Conservation (phyloP, 2,329 filamentous ascomycete species). For the Alternaria metachromatica region DNA sequence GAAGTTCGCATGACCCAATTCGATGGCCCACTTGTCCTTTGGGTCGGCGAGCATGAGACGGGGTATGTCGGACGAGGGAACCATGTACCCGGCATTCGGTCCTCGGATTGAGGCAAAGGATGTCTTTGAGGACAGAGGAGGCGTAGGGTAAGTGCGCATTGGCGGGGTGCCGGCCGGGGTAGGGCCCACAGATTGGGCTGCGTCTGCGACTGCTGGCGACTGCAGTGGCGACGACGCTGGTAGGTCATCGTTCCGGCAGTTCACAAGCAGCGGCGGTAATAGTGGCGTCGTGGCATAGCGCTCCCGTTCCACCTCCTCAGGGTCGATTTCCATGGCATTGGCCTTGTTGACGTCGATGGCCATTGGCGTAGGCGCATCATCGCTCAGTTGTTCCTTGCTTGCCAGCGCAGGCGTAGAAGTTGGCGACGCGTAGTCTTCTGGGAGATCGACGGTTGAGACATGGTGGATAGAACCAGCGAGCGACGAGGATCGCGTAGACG, state of each 20-base stretch:
- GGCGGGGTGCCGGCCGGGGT: slow-evolving; percentile 59
- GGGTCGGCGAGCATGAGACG: slow-evolving; percentile 72
- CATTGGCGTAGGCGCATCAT: slow-evolving; percentile 39
- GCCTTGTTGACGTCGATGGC: slow-evolving; percentile 47
- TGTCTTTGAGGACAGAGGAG: slow-evolving; percentile 77
- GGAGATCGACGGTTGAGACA: slow-evolving; percentile 46
- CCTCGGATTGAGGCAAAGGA: slow-evolving; percentile 76
- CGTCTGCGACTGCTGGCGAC: slow-evolving; percentile 76
- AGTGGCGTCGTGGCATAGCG: slow-evolving; percentile 80
- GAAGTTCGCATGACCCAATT: slow-evolving; percentile 92
- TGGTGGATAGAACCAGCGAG: slow-evolving; percentile 67
- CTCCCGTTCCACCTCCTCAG: slow-evolving; percentile 60
- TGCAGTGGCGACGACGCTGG: slow-evolving; percentile 81
- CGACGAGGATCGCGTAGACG: slow-evolving; percentile 80
- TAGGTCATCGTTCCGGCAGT: slow-evolving; percentile 60
- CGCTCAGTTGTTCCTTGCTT: slow-evolving; percentile 45
- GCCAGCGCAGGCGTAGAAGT: slow-evolving; percentile 30
- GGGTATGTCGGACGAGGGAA: slow-evolving; percentile 64
- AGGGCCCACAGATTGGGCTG: slow-evolving; percentile 53
- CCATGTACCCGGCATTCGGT: slow-evolving; percentile 51
- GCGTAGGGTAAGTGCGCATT: slow-evolving; percentile 63
- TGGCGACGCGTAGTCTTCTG: slow-evolving; percentile 39
- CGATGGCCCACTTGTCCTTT: slow-evolving; percentile 81
- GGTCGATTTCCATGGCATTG: slow-evolving; percentile 58
- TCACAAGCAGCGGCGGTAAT: slow-evolving; percentile 79